These are phyloP conservation scores for Xylaria nigripes DNA, from an alignment of 495 filamentous ascomycete genomes.

Conservation along the genomic window DNA sequence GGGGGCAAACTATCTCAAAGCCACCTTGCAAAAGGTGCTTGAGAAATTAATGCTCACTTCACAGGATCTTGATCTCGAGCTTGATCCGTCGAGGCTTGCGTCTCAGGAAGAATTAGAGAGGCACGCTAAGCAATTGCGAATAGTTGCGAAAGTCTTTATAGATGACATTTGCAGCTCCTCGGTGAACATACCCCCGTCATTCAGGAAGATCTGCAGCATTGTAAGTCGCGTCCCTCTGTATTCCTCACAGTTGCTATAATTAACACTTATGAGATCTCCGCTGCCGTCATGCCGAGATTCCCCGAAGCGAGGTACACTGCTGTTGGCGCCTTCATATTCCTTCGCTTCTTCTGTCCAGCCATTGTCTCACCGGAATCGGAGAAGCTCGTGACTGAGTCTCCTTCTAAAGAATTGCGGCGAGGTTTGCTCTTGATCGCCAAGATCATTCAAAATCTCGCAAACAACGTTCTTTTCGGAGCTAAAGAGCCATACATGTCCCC, in stretches of 20 bases:
- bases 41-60: slow-evolving; percentile 51
- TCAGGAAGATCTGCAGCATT: slow-evolving; percentile 56
- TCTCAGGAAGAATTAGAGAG: slow-evolving; percentile 51
- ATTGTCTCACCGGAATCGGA: slow-evolving; percentile 61
- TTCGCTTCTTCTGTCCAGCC: slow-evolving; percentile 61
- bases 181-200: slow-evolving; percentile 50
- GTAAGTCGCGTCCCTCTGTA: slow-evolving; percentile 23
- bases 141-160: slow-evolving; percentile 57
- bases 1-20: slow-evolving; percentile 50
- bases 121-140: slow-evolving; percentile 51
- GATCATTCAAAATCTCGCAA: slow-evolving; percentile 59
- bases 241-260: neutral
- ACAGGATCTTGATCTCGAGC: slow-evolving; percentile 55
- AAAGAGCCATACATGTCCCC: slow-evolving; percentile 65
- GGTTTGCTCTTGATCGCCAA: slow-evolving; percentile 59
- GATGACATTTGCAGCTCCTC: slow-evolving; percentile 56
- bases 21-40: slow-evolving; percentile 55
- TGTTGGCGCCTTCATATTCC: slow-evolving; percentile 60
- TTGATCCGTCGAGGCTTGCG: slow-evolving; percentile 50
- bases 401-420: slow-evolving; percentile 57
- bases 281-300: slow-evolving; percentile 49
- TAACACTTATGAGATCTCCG: slow-evolving; percentile 38
- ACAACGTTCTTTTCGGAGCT: slow-evolving; percentile 61
- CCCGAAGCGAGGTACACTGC: slow-evolving; percentile 63
- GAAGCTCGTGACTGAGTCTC: slow-evolving; percentile 47